Evolutionary conservation across 768 basidiomycete species (phyloP), one percentile per base, ranked within the genome.

Genomic region (Boletus pseudopeckii): DNA sequence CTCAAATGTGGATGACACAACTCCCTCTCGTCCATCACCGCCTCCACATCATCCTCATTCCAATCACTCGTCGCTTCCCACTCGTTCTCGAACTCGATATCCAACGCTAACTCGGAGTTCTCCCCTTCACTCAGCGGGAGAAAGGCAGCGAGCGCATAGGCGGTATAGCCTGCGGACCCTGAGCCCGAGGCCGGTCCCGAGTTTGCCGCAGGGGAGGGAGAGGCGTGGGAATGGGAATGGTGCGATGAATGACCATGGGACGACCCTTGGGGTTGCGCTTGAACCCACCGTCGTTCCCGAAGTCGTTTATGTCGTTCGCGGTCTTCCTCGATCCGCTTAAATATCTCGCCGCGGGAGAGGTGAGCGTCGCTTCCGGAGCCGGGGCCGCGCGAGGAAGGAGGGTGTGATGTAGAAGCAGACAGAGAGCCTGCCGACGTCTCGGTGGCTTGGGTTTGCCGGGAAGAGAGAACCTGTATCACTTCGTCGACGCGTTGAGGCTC

Each of bases 271-370:
- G 83, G 77, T 9, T 84, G 75, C 2, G 86, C 85, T 64, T 91
- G 89, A n/a, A 90, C 89, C 93, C 93, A 96, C 41, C 92, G 83
- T 36, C 90, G 82, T 68, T 96, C 93, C 43, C 92, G 83, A 3
- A 96, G 77, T 13, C 93, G 84, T 72, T 95, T 95, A 64, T 95
- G 92, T 56, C 93, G 82, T 64, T 96, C 93, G 5, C 93, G 78
- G 66, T 96, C 93, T 62, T 94, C 92, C 68, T 96, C 92, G 58
- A 95, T 92, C 18, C 91, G 85, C 54, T 87, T 85, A 63, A 90
- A 79, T 32, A 92, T 80, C 48, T 94, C 90, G 14, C 73, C 71
- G 5, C 80, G 79, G 1, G 84, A 77, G 42, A 88, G 77, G 38
- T 60, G 61, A 3, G 61, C 45, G 9, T 69, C 64, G 13, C 37